Evolutionary conservation across 768 basidiomycete genomes (phyloP).

Genomic region (Calocybe gangraenosa): DNA sequence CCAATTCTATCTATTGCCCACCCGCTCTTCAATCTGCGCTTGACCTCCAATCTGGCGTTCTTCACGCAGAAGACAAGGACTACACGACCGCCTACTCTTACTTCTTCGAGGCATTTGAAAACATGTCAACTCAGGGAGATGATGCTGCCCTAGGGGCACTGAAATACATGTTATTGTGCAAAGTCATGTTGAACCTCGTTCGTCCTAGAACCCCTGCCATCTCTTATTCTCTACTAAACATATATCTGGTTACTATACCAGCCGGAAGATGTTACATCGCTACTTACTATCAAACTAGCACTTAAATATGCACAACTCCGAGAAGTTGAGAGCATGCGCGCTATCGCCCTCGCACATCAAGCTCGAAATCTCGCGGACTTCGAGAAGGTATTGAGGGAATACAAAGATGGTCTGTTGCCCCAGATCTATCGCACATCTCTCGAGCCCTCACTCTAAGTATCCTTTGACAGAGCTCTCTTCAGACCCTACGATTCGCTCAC

Average conservation of each 20-base stretch:
- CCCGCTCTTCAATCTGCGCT: constrained; percentile 40
- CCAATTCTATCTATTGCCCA: constrained; percentile 90
- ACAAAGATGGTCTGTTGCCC: constrained; percentile 59
- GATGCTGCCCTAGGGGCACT: constrained; percentile 73
- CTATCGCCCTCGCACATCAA: constrained; percentile 91
- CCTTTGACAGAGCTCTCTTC: constrained; percentile 97
- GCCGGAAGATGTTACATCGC: constrained; percentile 91
- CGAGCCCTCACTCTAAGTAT: too few species aligned
- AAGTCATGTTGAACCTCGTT: constrained; percentile 95
- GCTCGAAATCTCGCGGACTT: constrained; percentile 87
- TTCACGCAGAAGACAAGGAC: constrained; percentile 97
- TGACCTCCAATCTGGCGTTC: constrained; percentile 59
- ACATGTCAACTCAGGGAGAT: constrained; percentile 73
- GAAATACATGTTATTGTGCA: constrained; percentile 98
- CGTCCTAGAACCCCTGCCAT: too few species aligned
- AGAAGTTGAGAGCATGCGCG: constrained; percentile 95
- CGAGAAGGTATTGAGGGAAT: constrained; percentile 81
- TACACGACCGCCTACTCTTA: constrained; percentile 97
- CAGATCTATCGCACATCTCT: too few species aligned
- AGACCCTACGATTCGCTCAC: constrained; percentile 93
- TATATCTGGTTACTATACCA: constrained; percentile 25
- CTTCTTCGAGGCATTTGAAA: constrained; percentile 97
- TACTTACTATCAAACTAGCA: constrained; percentile 84
- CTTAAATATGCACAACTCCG: constrained; percentile 81
- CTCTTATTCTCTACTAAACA: too few species aligned